phyloP scores from a whole-genome alignment of 2,329 filamentous ascomycete species.

The Capronia coronata region DNA sequence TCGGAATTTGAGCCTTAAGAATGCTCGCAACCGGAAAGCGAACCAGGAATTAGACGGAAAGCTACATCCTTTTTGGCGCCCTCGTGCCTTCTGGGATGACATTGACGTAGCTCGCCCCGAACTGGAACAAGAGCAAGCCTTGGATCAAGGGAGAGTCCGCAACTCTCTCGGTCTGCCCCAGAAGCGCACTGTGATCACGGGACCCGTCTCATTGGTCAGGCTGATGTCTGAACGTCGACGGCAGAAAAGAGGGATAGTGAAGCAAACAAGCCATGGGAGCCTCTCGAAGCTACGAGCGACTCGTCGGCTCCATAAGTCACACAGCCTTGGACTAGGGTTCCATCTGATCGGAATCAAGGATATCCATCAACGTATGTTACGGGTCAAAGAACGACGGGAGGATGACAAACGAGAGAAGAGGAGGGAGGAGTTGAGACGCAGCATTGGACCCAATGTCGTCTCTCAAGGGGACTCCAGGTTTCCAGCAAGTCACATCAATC shows the following conservation, averaged over 20 bases:
- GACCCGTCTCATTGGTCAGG: slow-evolving; percentile 34
- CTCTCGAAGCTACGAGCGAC: slow-evolving; percentile 30
- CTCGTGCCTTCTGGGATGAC: slow-evolving; percentile 58
- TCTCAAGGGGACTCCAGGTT: slow-evolving; percentile 33
- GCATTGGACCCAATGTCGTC: slow-evolving; percentile 45
- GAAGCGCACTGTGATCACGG: slow-evolving; percentile 41
- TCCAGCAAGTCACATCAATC: slow-evolving; percentile 20
- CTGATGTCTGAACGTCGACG: slow-evolving; percentile 33
- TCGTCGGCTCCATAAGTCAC: slow-evolving; percentile 30
- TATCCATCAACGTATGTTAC: slow-evolving; percentile 44
- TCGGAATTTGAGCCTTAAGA: slow-evolving; percentile 37
- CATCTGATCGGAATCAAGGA: slow-evolving; percentile 48
- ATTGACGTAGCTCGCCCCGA: slow-evolving; percentile 38
- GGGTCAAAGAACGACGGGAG: slow-evolving; percentile 39
- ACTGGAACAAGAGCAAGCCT: slow-evolving; percentile 33
- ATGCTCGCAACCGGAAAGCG: slow-evolving; percentile 39
- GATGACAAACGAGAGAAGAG: slow-evolving; percentile 47
- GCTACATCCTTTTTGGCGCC: slow-evolving; percentile 57
- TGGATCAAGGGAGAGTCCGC: slow-evolving; percentile 44
- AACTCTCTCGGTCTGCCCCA: slow-evolving; percentile 53
- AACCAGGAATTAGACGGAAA: slow-evolving; percentile 43
- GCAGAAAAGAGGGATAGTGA: slow-evolving; percentile 27
- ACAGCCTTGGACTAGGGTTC: slow-evolving; percentile 43
- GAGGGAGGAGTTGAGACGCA: slow-evolving; percentile 48
- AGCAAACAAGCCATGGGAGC: slow-evolving; percentile 31